Evolutionary conservation across 2,329 filamentous ascomycete genomes (phyloP).

Genomic region (Seiridium unicorne): DNA sequence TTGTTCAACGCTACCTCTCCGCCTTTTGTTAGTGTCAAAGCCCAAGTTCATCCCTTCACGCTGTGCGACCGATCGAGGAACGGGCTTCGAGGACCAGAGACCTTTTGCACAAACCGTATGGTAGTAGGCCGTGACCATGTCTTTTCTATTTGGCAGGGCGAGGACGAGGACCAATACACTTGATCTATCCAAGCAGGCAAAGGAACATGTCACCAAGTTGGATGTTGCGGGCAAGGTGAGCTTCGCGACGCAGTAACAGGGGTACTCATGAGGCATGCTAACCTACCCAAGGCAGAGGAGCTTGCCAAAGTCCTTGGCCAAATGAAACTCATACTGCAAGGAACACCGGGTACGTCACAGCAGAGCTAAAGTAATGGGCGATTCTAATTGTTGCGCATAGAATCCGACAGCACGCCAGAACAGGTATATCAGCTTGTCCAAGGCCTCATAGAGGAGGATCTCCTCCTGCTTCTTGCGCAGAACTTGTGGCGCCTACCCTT

Average conservation of each 20-base stretch:
- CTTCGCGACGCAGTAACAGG: neutral
- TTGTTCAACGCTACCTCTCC: neutral
- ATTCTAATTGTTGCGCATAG: constrained; percentile 41
- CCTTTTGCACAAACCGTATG: neutral
- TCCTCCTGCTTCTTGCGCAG: constrained; percentile 79
- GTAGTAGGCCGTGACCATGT: constrained; percentile 34
- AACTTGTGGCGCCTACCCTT: constrained; percentile 86
- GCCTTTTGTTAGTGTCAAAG: neutral
- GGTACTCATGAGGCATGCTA: neutral
- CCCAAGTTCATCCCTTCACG: neutral
- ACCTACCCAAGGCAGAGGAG: constrained; percentile 69
- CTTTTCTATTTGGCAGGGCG: constrained; percentile 55
- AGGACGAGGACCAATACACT: constrained; percentile 48
- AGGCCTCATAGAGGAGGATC: constrained; percentile 82
- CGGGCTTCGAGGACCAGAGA: neutral
- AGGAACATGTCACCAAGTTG: constrained; percentile 51
- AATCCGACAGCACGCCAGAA: constrained; percentile 82
- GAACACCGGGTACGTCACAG: constrained; percentile 72
- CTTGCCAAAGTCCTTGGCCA: constrained; percentile 80
- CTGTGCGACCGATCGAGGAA: neutral
- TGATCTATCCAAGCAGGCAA: constrained; percentile 55
- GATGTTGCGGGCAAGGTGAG: constrained; percentile 51
- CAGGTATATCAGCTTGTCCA: constrained; percentile 84
- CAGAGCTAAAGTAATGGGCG: neutral
- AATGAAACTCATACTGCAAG: constrained; percentile 92